phyloP scores from a whole-genome alignment of 257 asterid species.

The Linderniella brevidens region DNA sequence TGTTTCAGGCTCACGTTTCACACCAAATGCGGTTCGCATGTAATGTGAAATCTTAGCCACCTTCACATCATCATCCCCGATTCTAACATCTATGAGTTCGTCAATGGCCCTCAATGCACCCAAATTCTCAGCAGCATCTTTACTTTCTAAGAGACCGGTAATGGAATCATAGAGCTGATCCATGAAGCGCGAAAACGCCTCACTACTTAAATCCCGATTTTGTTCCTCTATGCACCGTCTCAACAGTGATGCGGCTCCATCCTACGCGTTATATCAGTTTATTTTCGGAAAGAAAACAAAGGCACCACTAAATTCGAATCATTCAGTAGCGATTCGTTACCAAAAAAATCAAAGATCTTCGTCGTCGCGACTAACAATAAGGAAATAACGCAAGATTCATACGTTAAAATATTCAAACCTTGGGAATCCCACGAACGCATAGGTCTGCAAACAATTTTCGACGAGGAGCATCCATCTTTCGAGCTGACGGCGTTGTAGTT shows the following conservation, averaged over 20 bases:
- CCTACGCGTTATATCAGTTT: slow-evolving; percentile 27
- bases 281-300: background rate
- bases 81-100: slow-evolving; percentile 79
- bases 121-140: slow-evolving; percentile 75
- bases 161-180: slow-evolving; percentile 79
- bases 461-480: too few relatives aligned
- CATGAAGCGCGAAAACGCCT: slow-evolving; percentile 78
- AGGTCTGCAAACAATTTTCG: slow-evolving; percentile 16
- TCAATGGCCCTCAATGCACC: slow-evolving; percentile 97
- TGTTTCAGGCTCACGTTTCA: slow-evolving; percentile 80
- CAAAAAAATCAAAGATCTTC: background rate
- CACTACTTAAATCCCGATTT: slow-evolving; percentile 76
- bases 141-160: slow-evolving; percentile 65
- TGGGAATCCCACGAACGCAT: slow-evolving; percentile 52
- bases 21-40: slow-evolving; percentile 80
- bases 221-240: slow-evolving; percentile 75
- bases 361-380: background rate
- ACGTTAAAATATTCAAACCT: slow-evolving; percentile 19
- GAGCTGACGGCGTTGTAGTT: too few relatives aligned
- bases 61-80: slow-evolving; percentile 85
- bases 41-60: slow-evolving; percentile 71
- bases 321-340: background rate
- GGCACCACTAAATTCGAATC: background rate
- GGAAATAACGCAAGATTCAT: background rate
- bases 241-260: slow-evolving; percentile 66